Evolutionary conservation across 495 filamentous ascomycete genomes (phyloP).

Genomic region (Beverwykella pulmonaria): DNA sequence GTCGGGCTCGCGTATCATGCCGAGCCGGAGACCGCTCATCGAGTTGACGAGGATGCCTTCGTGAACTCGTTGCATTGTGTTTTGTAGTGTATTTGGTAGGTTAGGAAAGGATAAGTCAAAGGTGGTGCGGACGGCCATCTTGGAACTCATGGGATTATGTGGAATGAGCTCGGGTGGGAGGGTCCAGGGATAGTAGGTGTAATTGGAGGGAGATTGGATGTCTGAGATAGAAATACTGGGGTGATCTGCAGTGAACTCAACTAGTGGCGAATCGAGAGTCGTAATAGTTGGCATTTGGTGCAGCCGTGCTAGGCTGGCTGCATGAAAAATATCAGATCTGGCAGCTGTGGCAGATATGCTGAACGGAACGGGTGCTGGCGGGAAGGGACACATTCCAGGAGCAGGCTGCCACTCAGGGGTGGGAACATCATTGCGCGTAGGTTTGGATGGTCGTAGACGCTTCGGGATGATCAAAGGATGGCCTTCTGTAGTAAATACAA

Average conservation of each 20-base stretch:
- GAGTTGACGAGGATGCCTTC: constrained; percentile 80
- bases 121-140: constrained; percentile 62
- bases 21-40: constrained; percentile 75
- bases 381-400: constrained; percentile 59
- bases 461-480: constrained; percentile 86
- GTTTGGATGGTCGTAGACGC: constrained; percentile 10
- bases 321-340: constrained; percentile 86
- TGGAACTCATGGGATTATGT: constrained; percentile 69
- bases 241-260: constrained; percentile 56
- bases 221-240: constrained; percentile 60
- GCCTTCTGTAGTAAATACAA: constrained; percentile 94
- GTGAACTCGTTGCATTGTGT: constrained; percentile 46
- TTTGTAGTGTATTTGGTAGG: constrained; percentile 57
- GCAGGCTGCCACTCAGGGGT: constrained; percentile 20
- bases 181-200: constrained; percentile 93
- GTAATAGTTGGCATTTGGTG: constrained; percentile 69
- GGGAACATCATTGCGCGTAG: background rate
- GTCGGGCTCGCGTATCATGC: constrained; percentile 68
- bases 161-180: constrained; percentile 74
- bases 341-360: constrained; percentile 79
- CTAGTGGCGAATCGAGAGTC: constrained; percentile 55
- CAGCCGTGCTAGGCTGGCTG: constrained; percentile 80
- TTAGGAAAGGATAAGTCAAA: constrained; percentile 83
- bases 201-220: constrained; percentile 67
- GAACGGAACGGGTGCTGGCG: constrained; percentile 61